These are phyloP conservation scores for Phytophthora pisi DNA, from an alignment of 352 stramenopile genomes.

Conservation along the genomic window DNA sequence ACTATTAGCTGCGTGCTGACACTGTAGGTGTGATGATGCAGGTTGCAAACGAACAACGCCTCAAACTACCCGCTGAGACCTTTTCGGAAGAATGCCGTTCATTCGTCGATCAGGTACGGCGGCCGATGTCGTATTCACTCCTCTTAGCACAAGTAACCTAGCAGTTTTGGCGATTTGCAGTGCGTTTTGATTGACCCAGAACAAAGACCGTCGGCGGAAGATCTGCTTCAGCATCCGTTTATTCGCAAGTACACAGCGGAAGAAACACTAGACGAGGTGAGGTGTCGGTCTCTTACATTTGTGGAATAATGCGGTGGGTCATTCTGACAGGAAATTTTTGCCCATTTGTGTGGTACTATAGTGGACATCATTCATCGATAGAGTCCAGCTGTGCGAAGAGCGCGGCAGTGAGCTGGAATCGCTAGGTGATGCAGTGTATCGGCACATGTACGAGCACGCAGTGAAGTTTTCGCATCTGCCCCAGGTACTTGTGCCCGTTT, in stretches of 20 bases:
- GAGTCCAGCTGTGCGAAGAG: slow-evolving; percentile 65
- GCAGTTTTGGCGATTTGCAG: slow-evolving; percentile 26
- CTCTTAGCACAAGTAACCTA: slow-evolving; percentile 4
- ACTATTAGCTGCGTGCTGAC: neutral
- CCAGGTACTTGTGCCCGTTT: slow-evolving; percentile 50
- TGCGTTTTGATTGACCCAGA: slow-evolving; percentile 75
- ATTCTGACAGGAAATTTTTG: slow-evolving; percentile 5
- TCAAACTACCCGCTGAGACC: slow-evolving; percentile 63
- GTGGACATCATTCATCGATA: slow-evolving; percentile 73
- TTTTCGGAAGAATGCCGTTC: slow-evolving; percentile 76
- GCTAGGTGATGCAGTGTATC: slow-evolving; percentile 77
- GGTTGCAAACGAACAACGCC: slow-evolving; percentile 80
- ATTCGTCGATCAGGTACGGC: slow-evolving; percentile 69
- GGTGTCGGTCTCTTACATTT: slow-evolving; percentile 1
- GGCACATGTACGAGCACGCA: slow-evolving; percentile 77
- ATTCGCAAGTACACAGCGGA: slow-evolving; percentile 68
- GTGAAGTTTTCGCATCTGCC: slow-evolving; percentile 79
- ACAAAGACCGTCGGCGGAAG: slow-evolving; percentile 64
- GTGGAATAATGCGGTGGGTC: slow-evolving; percentile 9
- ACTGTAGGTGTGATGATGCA: slow-evolving; percentile 16
- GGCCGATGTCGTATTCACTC: neutral
- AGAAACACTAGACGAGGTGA: slow-evolving; percentile 72
- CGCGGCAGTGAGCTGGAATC: slow-evolving; percentile 59
- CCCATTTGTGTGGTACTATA: slow-evolving; percentile 23
- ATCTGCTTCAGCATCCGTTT: slow-evolving; percentile 75